Evolutionary conservation across 2,329 filamentous ascomycete genomes (phyloP).

Genomic region (Talaromyces sp.): DNA sequence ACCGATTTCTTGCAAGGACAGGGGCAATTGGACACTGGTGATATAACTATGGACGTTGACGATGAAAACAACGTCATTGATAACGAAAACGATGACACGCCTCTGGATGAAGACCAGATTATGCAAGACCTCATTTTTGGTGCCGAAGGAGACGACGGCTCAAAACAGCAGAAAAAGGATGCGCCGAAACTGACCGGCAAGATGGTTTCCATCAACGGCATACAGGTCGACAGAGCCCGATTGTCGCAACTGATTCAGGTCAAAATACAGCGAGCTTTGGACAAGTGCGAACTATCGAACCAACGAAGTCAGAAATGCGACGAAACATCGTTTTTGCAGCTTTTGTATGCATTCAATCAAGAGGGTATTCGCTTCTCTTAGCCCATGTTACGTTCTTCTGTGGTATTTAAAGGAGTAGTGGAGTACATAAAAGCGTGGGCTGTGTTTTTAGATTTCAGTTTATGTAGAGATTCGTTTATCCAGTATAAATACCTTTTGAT

Average conservation of each 20-base stretch:
- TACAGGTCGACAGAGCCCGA: constrained; percentile 7
- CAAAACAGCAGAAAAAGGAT: constrained; percentile 60
- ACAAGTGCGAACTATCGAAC: constrained; percentile 75
- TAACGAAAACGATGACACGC: neutral
- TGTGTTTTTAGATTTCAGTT: neutral
- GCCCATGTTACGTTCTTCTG: neutral
- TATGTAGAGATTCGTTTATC: neutral
- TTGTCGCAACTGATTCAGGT: constrained; percentile 74
- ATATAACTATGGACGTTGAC: constrained; percentile 8
- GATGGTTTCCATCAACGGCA: constrained; percentile 8
- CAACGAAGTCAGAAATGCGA: constrained; percentile 81
- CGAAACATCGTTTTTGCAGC: constrained; percentile 81
- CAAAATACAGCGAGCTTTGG: constrained; percentile 80
- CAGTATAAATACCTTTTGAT: constrained; percentile 4
- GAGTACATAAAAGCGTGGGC: neutral
- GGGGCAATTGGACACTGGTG: constrained; percentile 43
- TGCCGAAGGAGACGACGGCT: constrained; percentile 39
- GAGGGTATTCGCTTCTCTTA: constrained; percentile 67
- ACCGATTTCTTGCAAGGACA: constrained; percentile 9
- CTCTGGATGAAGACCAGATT: constrained; percentile 55
- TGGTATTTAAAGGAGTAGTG: neutral
- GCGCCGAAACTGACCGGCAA: constrained; percentile 47
- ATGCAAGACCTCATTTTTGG: constrained; percentile 22
- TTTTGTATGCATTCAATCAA: constrained; percentile 79
- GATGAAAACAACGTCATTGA: constrained; percentile 18